Evolutionary conservation across 768 basidiomycete genomes (phyloP).

Genomic region (Neoboletus magnificus): DNA sequence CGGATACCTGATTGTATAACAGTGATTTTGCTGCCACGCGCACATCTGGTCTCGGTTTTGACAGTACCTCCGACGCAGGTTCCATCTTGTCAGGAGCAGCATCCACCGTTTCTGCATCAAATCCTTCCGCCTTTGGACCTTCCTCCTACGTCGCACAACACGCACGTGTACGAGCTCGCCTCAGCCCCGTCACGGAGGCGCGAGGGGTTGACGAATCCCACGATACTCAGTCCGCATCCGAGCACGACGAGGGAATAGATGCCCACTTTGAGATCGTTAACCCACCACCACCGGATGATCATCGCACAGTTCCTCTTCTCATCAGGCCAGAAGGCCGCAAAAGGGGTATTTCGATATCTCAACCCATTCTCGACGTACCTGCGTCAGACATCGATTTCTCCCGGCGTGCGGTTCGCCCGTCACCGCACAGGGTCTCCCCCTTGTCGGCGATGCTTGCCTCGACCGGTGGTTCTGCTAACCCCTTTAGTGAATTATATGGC

Average conservation of each 20-base stretch:
- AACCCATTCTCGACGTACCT: conserved; percentile 16
- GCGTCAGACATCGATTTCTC: conserved; percentile 42
- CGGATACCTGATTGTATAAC: neutral
- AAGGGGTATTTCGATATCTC: conserved; percentile 29
- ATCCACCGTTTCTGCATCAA: conserved; percentile 50
- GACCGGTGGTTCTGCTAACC: conserved; percentile 62
- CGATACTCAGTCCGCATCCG: conserved; percentile 22
- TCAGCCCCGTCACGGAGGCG: conserved; percentile 65
- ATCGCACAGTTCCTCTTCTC: conserved; percentile 16
- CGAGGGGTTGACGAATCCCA: conserved; percentile 30
- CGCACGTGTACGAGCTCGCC: conserved; percentile 41
- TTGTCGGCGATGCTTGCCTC: conserved; percentile 75
- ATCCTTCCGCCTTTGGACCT: conserved; percentile 51
- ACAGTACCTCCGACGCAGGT: conserved; percentile 59
- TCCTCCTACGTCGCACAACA: conserved; percentile 40
- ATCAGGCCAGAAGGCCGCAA: conserved; percentile 27
- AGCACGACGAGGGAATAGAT: conserved; percentile 32
- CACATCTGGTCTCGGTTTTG: conserved; percentile 46
- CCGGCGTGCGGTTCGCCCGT: conserved; percentile 46
- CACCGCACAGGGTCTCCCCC: conserved; percentile 52
- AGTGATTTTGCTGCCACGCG: conserved; percentile 71
- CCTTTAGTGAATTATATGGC: conserved; percentile 85
- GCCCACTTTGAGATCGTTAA: conserved; percentile 56
- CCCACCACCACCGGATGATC: conserved; percentile 32
- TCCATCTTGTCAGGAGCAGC: conserved; percentile 56